These are phyloP conservation scores for Blastocystis sp. DNA, from an alignment of 352 stramenopile species.

Conservation along the genomic window DNA sequence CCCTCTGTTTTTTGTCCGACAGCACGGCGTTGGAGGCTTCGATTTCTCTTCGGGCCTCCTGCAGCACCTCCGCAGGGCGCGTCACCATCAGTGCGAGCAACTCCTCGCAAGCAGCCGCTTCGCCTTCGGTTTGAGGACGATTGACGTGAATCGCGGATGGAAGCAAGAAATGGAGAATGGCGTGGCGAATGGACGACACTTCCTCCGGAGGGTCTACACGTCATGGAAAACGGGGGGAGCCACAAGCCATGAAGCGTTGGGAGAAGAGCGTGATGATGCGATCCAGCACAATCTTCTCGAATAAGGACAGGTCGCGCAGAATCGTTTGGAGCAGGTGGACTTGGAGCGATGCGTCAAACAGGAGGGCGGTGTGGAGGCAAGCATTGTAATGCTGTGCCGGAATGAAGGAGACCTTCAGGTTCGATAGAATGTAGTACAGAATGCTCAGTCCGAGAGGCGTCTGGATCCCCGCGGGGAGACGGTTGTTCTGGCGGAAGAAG, in stretches of 20 bases:
- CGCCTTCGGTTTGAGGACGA: neutral
- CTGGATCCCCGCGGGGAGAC: neutral
- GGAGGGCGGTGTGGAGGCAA: neutral
- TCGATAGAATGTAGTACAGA: slow-evolving; percentile 29
- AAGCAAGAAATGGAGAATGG: neutral
- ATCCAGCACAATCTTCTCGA: slow-evolving; percentile 32
- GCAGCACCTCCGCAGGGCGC: slow-evolving; percentile 3
- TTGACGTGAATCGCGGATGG: neutral
- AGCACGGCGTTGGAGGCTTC: neutral
- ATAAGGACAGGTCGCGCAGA: neutral
- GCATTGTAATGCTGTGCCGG: slow-evolving; percentile 20
- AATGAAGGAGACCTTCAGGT: neutral
- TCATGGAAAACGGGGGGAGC: neutral
- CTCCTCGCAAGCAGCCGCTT: slow-evolving; percentile 2
- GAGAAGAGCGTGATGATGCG: slow-evolving; percentile 38
- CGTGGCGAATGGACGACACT: neutral
- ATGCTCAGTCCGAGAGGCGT: neutral
- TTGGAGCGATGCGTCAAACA: slow-evolving; percentile 18
- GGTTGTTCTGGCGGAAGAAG: slow-evolving; percentile 15
- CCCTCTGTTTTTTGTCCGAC: slow-evolving; percentile 20
- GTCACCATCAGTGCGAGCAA: neutral
- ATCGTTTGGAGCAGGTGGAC: neutral
- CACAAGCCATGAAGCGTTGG: slow-evolving; percentile 34
- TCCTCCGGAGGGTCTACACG: slow-evolving; percentile 24
- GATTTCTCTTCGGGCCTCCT: slow-evolving; percentile 13